Evolutionary conservation across 495 filamentous ascomycete species (phyloP).

Genomic region (Darksidea phi): DNA sequence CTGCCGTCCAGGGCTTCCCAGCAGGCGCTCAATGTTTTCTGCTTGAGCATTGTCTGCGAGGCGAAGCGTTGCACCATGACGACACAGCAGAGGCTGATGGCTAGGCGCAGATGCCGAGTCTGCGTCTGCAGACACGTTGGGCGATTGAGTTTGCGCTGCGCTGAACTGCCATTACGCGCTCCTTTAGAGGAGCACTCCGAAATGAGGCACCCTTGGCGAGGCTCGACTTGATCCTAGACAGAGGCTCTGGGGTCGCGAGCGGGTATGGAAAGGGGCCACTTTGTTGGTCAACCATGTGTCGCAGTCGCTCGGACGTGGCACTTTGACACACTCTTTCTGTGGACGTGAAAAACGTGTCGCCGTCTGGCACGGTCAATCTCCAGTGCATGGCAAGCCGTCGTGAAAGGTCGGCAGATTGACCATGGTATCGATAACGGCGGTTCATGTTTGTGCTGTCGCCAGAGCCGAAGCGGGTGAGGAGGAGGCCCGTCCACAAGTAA

Average conservation of each 20-base stretch:
- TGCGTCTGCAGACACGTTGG: not conserved
- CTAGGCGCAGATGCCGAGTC: not conserved
- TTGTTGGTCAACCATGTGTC: too few species aligned
- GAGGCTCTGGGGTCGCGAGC: conserved; percentile 1
- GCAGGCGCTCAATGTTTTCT: not conserved
- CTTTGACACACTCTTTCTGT: too few species aligned
- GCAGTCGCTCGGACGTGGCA: too few species aligned
- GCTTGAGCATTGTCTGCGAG: not conserved
- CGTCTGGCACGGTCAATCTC: conserved; percentile 1
- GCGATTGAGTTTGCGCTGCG: not conserved
- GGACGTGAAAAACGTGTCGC: conserved; percentile 13
- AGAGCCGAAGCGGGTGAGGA: not conserved
- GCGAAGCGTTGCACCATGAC: not conserved
- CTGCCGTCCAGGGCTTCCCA: not conserved
- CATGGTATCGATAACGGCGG: conserved; percentile 16
- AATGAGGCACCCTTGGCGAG: conserved; percentile 17
- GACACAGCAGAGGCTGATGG: not conserved
- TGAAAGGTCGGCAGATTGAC: not conserved
- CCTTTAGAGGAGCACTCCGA: not conserved
- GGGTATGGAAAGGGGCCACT: conserved; percentile 6
- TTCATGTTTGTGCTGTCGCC: not conserved
- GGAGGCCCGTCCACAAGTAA: conserved; percentile 27
- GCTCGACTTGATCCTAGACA: conserved; percentile 24
- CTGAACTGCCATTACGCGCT: not conserved
- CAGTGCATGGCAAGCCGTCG: conserved; percentile 1